Evolutionary conservation across 441 rosid genomes (phyloP), one percentile per base, ranked within the genome.

Genomic region (Gossypium armourianum): DNA sequence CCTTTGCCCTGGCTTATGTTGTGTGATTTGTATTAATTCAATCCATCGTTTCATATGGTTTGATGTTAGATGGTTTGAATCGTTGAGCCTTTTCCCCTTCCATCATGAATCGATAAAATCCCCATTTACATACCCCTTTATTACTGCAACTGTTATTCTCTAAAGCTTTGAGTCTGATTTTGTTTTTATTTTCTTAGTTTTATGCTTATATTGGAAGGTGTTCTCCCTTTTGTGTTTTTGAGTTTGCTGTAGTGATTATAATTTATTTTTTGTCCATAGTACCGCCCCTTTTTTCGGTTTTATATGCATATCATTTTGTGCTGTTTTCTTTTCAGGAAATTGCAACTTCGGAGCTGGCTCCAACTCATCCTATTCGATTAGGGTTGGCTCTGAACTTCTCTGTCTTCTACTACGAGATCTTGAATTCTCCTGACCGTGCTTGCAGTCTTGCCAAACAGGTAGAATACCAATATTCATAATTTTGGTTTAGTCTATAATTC

Each of bases 301-400:
- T 59, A 43, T 58, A 4, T 61, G 23, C 55, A 4, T 43, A 53
- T 32, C 54, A 24, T 59, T 52, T 45, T 9, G 62, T 57, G 40
- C 28, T 59, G 12, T 68, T 52, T 10, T 52, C 45, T 70, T 69
- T 71, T 36, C 77, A 83, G 84, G 86, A 83, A 24, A 78, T 81
- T 76, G 90, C 93, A 45, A 86, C 67, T 66, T 36, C 89, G 72
- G 88, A 86, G 21, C 80, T 88, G 1, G 80, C 91, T 15, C 91
- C 90, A 62, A 86, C 93, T 68, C 93, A 88, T 67, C 93, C 93
- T 40, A 83, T 88, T 61, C 83, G 91, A 63, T 82, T 88, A 70
- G 91, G 91, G 28, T 75, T 89, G 80, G 90, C 94, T 20, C 78
- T 87, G 72, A 89, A 87, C 73, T 89, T 87, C 80, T 89, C 94